A percentile compares a stretch with the other conserved stretches of the same genome.
These are phyloP conservation scores for Gynostemma pentaphyllum DNA, from an alignment of 306 rosid species.

Conservation along the genomic window DNA sequence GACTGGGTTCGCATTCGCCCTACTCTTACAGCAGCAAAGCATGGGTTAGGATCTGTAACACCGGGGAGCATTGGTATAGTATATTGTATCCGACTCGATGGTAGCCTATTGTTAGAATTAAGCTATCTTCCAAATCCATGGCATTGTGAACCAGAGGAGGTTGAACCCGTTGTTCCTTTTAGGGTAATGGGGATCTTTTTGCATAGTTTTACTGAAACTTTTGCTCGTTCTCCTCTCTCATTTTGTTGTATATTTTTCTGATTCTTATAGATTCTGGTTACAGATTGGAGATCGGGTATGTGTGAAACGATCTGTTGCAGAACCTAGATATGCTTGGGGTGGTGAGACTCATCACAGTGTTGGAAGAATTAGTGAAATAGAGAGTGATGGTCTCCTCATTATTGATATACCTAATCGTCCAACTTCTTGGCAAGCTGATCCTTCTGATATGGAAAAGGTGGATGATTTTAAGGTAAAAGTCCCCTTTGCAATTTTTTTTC, in stretches of 20 bases:
- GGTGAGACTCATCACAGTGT: constrained; percentile 99
- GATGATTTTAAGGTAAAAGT: constrained; percentile 83
- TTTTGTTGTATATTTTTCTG: constrained; percentile 6
- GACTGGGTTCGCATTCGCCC: constrained; percentile 99
- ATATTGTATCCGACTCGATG: constrained; percentile 90
- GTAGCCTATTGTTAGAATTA: constrained; percentile 78
- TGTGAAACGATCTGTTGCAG: constrained; percentile 97
- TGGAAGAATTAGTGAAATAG: constrained; percentile 91
- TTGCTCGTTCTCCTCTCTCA: neutral
- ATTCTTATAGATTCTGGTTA: constrained; percentile 13
- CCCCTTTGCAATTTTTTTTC: neutral
- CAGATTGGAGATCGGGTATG: constrained; percentile 92
- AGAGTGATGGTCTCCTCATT: constrained; percentile 85
- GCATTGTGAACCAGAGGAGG: constrained; percentile 99
- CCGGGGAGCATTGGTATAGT: constrained; percentile 99
- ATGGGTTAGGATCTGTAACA: constrained; percentile 93
- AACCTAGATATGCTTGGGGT: constrained; percentile 99
- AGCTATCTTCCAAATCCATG: constrained; percentile 98
- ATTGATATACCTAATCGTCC: constrained; percentile 92
- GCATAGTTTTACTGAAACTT: neutral
- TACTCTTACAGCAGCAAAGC: constrained; percentile 88
- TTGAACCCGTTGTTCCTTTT: constrained; percentile 83
- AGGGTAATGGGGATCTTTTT: constrained; percentile 37
- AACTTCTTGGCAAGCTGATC: constrained; percentile 98
- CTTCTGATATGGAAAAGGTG: constrained; percentile 96